Evolutionary conservation across 306 rosid genomes (phyloP).

Genomic region (Echinosophora koreensis): DNA sequence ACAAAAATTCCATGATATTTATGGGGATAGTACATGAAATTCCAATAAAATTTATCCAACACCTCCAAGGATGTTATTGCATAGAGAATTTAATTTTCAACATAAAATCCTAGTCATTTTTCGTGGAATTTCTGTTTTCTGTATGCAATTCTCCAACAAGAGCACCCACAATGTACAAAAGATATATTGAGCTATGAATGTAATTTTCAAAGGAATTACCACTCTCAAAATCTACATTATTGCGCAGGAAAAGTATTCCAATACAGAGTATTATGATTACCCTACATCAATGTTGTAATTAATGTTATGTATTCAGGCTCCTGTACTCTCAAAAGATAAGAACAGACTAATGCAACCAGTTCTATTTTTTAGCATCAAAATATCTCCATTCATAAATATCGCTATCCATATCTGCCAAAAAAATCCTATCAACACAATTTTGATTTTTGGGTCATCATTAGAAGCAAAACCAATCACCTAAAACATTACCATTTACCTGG

Average conservation of each 20-base stretch:
- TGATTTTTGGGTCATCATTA: background rate
- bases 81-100: conserved; percentile 4
- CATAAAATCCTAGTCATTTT: background rate
- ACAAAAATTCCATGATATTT: no score
- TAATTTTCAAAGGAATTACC: background rate
- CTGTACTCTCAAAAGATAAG: background rate
- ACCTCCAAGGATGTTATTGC: background rate
- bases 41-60: conserved; percentile 4
- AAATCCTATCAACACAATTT: background rate
- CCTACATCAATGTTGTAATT: background rate
- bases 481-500: conserved; percentile 21
- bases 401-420: conserved; percentile 31
- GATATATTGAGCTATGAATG: background rate
- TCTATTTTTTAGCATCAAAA: conserved; percentile 33
- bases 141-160: conserved; percentile 18
- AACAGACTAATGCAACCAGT: conserved; percentile 8
- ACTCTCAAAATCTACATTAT: conserved; percentile 1
- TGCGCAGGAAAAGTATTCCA: background rate
- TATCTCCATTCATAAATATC: conserved; percentile 18
- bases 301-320: conserved; percentile 16
- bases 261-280: background rate
- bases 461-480: conserved; percentile 20
- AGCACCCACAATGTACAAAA: background rate
- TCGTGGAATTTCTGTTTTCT: background rate
- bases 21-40: background rate